Evolutionary conservation across 2,329 filamentous ascomycete genomes (phyloP), one percentile per base, ranked within the genome.

Genomic region (Xylaria sp.): DNA sequence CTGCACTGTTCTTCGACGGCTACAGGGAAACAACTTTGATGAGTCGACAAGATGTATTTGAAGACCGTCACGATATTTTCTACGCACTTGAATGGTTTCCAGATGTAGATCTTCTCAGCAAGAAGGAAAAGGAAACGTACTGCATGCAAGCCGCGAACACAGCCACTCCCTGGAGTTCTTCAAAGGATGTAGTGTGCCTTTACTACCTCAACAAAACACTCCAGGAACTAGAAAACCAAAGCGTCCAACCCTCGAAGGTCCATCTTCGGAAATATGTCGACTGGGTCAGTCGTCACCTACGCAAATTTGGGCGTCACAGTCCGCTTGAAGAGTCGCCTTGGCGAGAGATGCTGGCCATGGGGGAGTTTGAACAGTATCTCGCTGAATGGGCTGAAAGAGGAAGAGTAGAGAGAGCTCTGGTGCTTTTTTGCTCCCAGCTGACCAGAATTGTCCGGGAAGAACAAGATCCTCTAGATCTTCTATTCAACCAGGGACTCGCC

Each of bases 351-450:
- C 13, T 44, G 18, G 18, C 18, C 18, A 18, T 1, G 41, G 41
- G 41, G 18, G 13, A 44, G 18, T 44, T 44, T 18, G 41, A 44
- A 6, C 41, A 15, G 13, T 44, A 44, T 44, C 41, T 44, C 41
- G 41, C 41, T 5, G 18, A 44, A 44, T 44, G 5, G 12, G 10
- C 41, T 15, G 18, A 15, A 4, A 44, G 41, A 18, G 18, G 41
- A 15, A 44, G 41, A 44, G 41, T 44, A 44, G 41, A 44, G 5
- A n/a, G 41, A 44, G 41, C 41, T 44, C 10, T 77, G 8, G 70
- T 81, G 0, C 80, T 79, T 56, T 79, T 80, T 1, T 75, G 65
- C 18, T 75, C 79, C 2, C 79, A 74, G 3, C 80, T 80, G 58
- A 67, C 80, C 13, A 65, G 73, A 13, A 79, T 79, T 74, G 78